Conservation (phyloP, 306 rosid genomes). For the Cyamopsis tetragonoloba region DNA sequence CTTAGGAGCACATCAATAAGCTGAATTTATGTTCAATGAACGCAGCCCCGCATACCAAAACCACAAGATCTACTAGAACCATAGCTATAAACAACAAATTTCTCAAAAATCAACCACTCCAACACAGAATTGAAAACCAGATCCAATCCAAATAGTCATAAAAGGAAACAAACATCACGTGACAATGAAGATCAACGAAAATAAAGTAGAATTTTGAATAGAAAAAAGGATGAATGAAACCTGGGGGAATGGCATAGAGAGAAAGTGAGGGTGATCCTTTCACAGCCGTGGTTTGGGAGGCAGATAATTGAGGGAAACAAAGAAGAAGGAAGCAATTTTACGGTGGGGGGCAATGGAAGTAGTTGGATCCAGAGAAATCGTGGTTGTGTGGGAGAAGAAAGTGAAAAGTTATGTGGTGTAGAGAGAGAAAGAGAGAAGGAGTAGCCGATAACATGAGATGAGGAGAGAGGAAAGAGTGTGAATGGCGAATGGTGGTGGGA, state of each 20-base stretch:
- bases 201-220: background rate
- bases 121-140: constrained; percentile 1
- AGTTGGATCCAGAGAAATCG: constrained; percentile 35
- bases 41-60: background rate
- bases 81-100: background rate
- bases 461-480: background rate
- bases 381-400: constrained; percentile 20
- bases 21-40: background rate
- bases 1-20: background rate
- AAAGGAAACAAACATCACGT: background rate
- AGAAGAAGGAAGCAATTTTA: background rate
- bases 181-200: background rate
- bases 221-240: background rate
- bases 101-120: background rate
- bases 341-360: background rate
- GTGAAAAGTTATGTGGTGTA: background rate
- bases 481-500: constrained; percentile 7
- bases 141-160: constrained; percentile 30
- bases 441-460: constrained; percentile 26
- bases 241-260: constrained; percentile 51
- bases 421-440: background rate
- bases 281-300: background rate
- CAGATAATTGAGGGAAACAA: background rate
- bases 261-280: background rate
- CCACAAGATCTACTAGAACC: constrained; percentile 23